Evolutionary conservation across 306 rosid species (phyloP).

Genomic region (Ormosia semicastrata): DNA sequence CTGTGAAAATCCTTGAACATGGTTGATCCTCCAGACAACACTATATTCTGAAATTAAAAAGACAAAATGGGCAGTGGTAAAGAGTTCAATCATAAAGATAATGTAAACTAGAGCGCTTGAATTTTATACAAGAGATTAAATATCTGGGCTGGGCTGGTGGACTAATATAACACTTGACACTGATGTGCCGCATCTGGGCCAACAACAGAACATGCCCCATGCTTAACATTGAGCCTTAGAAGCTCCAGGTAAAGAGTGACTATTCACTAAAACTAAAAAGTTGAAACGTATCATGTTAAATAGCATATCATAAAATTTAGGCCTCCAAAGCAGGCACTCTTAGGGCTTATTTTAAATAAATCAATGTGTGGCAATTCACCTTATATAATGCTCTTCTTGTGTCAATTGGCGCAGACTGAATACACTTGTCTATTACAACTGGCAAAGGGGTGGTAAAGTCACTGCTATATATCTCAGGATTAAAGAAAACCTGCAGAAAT

Average conservation of each 20-base stretch:
- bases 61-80: background rate
- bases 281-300: background rate
- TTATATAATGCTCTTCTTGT: slow-evolving; percentile 94
- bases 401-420: slow-evolving; percentile 98
- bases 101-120: background rate
- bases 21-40: slow-evolving; percentile 97
- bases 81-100: background rate
- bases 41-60: slow-evolving; percentile 71
- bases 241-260: background rate
- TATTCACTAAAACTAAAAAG: background rate
- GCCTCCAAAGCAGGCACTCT: background rate
- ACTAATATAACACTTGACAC: background rate
- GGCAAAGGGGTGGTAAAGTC: slow-evolving; percentile 88
- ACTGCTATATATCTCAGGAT: slow-evolving; percentile 91
- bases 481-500: slow-evolving; percentile 78
- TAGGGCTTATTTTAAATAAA: slow-evolving; percentile 13
- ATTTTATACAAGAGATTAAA: background rate
- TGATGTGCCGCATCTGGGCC: background rate
- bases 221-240: background rate
- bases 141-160: background rate
- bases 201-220: slow-evolving; percentile 12
- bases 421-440: slow-evolving; percentile 88
- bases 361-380: slow-evolving; percentile 48
- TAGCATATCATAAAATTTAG: background rate
- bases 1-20: slow-evolving; percentile 98